Evolutionary conservation across 441 rosid genomes (phyloP), one percentile per base, ranked within the genome.

Genomic region (Codiaeum variegatum): DNA sequence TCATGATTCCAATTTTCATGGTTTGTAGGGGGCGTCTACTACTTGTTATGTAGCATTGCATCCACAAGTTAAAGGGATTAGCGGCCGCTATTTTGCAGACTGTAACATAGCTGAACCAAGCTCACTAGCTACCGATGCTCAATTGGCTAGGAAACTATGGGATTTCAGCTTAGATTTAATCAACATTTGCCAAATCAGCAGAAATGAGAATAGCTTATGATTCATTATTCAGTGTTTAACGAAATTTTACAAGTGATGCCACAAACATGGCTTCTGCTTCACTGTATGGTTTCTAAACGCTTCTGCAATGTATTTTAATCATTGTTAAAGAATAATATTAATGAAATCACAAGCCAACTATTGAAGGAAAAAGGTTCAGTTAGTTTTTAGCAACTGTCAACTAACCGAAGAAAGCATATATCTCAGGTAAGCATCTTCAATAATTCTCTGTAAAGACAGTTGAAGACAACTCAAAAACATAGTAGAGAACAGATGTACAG

Each of bases 31-130:
- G 34, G 86, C 88, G 11, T 85, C 88, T 62, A 82, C 91, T 29
- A 79, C 82, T 34, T 82, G 87, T 71, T 85, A 82, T 75, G 87
- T 74, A 10, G 84, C 88, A 66, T 72, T 83, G 83, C 87, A 87
- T 77, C 88, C 88, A 9, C 80, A 81, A 24, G 86, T 85, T 70
- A 72, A 71, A 56, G 87, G 87, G 32, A 63, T 69, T 34, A 79
- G 52, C 19, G 84, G 88, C 38, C 56, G 34, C 40, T 81, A 82
- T 55, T 85, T 85, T 72, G 67, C 79, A 0, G 85, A 87, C 74
- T 19, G 83, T 12, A 82, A 81, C 73, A 19, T 79, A 52, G 86
- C 75, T 0, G 74, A 80, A 69, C 47, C 80, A 65, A 83, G 77
- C 16, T 36, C 71, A 7, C 81, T 76, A 29, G 88, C 84, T 29